Percentiles rank a stretch among this genome's conserved stretches.
Conservation (phyloP, 805 yeast species). For the Candida ponderosae region DNA sequence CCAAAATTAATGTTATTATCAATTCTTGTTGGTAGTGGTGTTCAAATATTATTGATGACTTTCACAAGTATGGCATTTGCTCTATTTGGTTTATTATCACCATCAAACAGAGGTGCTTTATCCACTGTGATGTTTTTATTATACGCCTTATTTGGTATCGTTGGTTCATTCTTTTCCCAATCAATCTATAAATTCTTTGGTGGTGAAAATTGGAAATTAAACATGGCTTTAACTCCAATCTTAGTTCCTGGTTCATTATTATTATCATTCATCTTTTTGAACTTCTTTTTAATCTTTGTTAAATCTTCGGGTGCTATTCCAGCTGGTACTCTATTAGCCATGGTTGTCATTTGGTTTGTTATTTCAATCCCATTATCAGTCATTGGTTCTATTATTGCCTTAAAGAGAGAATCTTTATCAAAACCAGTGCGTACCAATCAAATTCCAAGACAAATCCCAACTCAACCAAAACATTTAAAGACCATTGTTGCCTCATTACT, state of each 20-base stretch:
- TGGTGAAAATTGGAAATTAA: conserved; percentile 86
- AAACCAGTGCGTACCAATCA: conserved; percentile 90
- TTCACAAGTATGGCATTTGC: conserved; percentile 73
- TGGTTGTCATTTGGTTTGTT: conserved; percentile 76
- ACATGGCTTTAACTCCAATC: conserved; percentile 74
- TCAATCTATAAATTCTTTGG: conserved; percentile 81
- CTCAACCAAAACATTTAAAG: conserved; percentile 77
- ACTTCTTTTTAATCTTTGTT: conserved; percentile 71
- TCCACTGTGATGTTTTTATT: conserved; percentile 84
- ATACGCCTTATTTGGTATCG: conserved; percentile 70
- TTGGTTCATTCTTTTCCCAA: conserved; percentile 86
- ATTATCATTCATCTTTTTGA: conserved; percentile 54
- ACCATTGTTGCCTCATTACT: conserved; percentile 59
- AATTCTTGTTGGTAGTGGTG: conserved; percentile 80
- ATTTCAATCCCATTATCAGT: conserved; percentile 80
- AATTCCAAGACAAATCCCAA: conserved; percentile 93
- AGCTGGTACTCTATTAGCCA: conserved; percentile 76
- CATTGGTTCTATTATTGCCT: conserved; percentile 74
- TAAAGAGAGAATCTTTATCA: conserved; percentile 46
- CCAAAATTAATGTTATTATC: conserved; percentile 61
- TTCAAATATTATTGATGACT: conserved; percentile 74
- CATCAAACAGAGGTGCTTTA: conserved; percentile 90
- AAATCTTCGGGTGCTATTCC: conserved; percentile 95
- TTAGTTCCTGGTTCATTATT: conserved; percentile 81
- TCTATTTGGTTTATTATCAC: conserved; percentile 81